Evolutionary conservation across 192 early-diverging fungal genomes (phyloP).

Genomic region (Gryganskiella cystojenkinii): DNA sequence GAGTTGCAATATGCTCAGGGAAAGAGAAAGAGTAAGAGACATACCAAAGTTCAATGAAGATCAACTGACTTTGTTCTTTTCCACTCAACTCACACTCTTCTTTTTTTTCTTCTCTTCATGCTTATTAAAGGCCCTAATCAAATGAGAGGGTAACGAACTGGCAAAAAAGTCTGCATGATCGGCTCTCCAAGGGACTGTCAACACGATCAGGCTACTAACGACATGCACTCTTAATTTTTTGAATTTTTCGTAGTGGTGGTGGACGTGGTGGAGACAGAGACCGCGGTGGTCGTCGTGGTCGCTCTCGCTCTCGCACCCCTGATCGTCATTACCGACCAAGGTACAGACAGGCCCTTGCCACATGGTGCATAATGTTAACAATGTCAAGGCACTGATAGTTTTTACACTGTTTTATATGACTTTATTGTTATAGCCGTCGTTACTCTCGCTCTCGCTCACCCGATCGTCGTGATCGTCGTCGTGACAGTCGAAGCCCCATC

Average conservation of each 20-base stretch:
- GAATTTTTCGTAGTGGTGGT: conserved; percentile 4
- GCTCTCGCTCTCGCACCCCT: conserved; percentile 41
- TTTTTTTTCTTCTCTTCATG: background rate
- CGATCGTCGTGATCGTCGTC: conserved; percentile 22
- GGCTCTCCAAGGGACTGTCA: no score
- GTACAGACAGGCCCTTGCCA: conserved; percentile 14
- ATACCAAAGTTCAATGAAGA: background rate
- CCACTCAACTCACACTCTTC: background rate
- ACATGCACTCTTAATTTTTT: background rate
- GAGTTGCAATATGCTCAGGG: conserved; percentile 44
- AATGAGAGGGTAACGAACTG: conserved; percentile 53
- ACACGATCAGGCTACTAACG: background rate
- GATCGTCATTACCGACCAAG: conserved; percentile 49
- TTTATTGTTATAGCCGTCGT: conserved; percentile 8
- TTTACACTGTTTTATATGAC: background rate
- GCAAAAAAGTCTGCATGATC: no score
- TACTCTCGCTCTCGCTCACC: conserved; percentile 31
- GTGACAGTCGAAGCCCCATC: conserved; percentile 26
- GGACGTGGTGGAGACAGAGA: conserved; percentile 26
- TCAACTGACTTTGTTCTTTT: background rate
- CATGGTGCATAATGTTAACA: no score
- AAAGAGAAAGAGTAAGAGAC: conserved; percentile 50
- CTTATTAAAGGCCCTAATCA: conserved; percentile 33
- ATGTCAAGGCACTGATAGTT: no score
- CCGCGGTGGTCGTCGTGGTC: conserved; percentile 33